Conservation (phyloP, 1,139 yeast species). For the Suhomyces guaymorum region DNA sequence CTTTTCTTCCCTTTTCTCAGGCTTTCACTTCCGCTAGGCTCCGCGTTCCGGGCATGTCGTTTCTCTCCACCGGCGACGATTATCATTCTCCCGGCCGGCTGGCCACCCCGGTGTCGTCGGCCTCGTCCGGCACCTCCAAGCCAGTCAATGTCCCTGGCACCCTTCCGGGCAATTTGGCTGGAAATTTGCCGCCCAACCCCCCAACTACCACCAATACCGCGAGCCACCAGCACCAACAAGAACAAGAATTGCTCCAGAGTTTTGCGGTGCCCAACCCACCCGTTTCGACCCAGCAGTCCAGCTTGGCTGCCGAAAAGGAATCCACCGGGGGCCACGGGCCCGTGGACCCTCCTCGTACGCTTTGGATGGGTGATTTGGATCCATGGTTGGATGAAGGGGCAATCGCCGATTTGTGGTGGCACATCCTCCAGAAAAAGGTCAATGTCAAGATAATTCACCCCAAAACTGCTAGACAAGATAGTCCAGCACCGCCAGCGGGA, state of each 20-base stretch:
- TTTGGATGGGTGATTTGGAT: slow-evolving; percentile 83
- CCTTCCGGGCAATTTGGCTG: too few species aligned
- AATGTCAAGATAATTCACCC: slow-evolving; percentile 58
- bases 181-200: too few species aligned
- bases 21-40: too few species aligned
- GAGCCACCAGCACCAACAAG: slow-evolving; percentile 48
- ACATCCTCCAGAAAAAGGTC: slow-evolving; percentile 41
- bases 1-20: too few species aligned
- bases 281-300: slow-evolving; percentile 37
- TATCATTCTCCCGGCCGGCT: slow-evolving; percentile 1
- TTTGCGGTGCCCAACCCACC: slow-evolving; percentile 50
- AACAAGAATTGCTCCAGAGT: slow-evolving; percentile 42
- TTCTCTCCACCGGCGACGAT: slow-evolving; percentile 3
- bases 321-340: slow-evolving; percentile 10
- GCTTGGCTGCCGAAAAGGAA: slow-evolving; percentile 23
- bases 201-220: slow-evolving; percentile 35
- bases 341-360: slow-evolving; percentile 48
- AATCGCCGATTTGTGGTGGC: slow-evolving; percentile 62
- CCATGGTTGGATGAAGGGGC: slow-evolving; percentile 69
- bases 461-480: slow-evolving; percentile 32
- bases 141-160: too few species aligned
- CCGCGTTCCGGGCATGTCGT: slow-evolving; percentile 8
- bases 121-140: background rate
- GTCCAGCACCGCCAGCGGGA: too few species aligned
- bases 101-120: background rate